A percentile compares a stretch with the other conserved stretches of the same genome.
Evolutionary conservation across 768 basidiomycete species (phyloP).

Genomic region (Filobasidium floriforme): DNA sequence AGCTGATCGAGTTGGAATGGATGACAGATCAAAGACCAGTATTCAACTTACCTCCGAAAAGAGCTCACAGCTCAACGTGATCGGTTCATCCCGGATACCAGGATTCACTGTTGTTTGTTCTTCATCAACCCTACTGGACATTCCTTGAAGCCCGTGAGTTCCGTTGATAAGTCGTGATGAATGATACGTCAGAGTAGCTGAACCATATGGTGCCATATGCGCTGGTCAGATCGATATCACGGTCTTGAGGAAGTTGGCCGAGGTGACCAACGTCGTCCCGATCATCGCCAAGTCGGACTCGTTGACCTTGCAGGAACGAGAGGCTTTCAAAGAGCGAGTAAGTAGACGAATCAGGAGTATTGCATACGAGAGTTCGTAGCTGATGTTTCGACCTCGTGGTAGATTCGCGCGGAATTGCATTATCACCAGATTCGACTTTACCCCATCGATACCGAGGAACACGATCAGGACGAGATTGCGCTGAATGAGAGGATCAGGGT

Average conservation of each 20-base stretch:
- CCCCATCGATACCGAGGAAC: constrained; percentile 94
- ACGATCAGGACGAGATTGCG: constrained; percentile 82
- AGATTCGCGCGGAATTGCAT: constrained; percentile 89
- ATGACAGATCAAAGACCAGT: constrained; percentile 65
- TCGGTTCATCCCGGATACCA: constrained; percentile 95
- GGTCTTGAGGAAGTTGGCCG: constrained; percentile 97
- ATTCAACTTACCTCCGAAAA: constrained; percentile 96
- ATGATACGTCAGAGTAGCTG: background rate
- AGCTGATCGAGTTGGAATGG: too few relatives aligned
- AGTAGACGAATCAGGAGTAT: constrained; percentile 22
- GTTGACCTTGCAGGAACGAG: constrained; percentile 85
- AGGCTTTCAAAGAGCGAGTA: constrained; percentile 85
- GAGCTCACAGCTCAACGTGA: constrained; percentile 98
- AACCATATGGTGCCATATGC: background rate
- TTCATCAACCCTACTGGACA: constrained; percentile 99
- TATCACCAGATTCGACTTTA: constrained; percentile 90
- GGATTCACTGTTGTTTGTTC: constrained; percentile 95
- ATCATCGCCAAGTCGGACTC: constrained; percentile 96
- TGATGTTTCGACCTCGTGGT: background rate
- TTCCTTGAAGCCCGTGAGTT: constrained; percentile 64
- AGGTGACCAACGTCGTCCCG: constrained; percentile 99
- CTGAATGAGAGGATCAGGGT: constrained; percentile 86
- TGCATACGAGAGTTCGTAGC: background rate
- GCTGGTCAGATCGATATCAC: constrained; percentile 71
- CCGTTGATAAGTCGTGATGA: background rate